Evolutionary conservation across 352 stramenopile genomes (phyloP).

Genomic region (Elongisporangium undulatum): DNA sequence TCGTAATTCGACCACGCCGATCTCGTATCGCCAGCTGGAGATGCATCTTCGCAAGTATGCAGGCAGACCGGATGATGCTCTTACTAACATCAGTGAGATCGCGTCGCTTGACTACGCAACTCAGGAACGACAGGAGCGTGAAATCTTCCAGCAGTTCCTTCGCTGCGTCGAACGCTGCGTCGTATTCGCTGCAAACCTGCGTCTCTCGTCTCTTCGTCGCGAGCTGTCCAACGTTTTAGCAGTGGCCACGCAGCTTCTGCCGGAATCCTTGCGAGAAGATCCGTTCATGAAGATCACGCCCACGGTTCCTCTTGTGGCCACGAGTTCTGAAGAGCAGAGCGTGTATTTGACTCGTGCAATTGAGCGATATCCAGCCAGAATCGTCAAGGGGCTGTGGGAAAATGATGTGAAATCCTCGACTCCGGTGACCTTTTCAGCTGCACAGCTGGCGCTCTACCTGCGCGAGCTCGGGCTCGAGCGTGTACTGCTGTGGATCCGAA

Average conservation of each 20-base stretch:
- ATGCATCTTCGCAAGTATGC: conserved; percentile 68
- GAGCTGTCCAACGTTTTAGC: conserved; percentile 38
- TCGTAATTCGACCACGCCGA: conserved; percentile 39
- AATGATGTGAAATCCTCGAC: conserved; percentile 15
- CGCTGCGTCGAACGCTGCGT: conserved; percentile 48
- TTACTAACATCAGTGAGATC: conserved; percentile 49
- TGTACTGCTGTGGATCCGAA: conserved; percentile 48
- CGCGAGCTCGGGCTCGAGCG: conserved; percentile 55
- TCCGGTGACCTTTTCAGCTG: conserved; percentile 29
- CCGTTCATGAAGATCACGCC: conserved; percentile 6
- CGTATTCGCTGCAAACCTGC: conserved; percentile 55
- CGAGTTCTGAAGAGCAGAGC: conserved; percentile 23
- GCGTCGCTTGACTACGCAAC: conserved; percentile 42
- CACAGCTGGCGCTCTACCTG: conserved; percentile 63
- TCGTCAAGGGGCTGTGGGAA: conserved; percentile 65
- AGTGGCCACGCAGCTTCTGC: conserved; percentile 5
- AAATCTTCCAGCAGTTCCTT: conserved; percentile 34
- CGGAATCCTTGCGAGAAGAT: not conserved
- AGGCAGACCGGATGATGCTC: conserved; percentile 62
- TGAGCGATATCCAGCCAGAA: conserved; percentile 26
- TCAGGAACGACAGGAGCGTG: conserved; percentile 36
- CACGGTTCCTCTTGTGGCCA: conserved; percentile 16
- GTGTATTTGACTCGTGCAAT: conserved; percentile 17
- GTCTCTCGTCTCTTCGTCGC: conserved; percentile 36
- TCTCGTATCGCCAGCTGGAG: conserved; percentile 72